phyloP scores from a whole-genome alignment of 345 rosid genomes.

The Cardamine chenopodiifolia region DNA sequence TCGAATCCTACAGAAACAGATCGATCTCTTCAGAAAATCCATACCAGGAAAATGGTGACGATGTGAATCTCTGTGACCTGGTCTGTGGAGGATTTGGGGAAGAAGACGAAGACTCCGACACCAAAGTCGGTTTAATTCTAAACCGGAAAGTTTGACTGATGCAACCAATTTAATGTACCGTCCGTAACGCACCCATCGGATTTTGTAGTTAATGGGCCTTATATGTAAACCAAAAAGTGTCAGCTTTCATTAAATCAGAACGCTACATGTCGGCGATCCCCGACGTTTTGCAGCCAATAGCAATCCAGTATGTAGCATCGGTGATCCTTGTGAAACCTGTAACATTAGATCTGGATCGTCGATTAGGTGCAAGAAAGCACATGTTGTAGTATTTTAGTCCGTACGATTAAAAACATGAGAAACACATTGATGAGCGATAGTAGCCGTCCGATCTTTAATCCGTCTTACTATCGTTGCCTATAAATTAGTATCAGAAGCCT shows the following conservation, averaged over 20 bases:
- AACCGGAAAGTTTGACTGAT: constrained; percentile 28
- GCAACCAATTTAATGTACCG: background rate
- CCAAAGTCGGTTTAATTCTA: background rate
- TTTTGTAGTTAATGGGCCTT: constrained; percentile 30
- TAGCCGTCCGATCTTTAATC: constrained; percentile 33
- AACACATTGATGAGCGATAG: constrained; percentile 33
- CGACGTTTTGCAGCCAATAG: constrained; percentile 24
- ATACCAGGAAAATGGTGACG: constrained; percentile 22
- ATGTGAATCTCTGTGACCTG: background rate
- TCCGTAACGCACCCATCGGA: background rate
- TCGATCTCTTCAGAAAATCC: background rate
- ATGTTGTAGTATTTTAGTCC: constrained; percentile 7
- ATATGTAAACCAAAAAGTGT: background rate
- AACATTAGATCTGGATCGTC: background rate
- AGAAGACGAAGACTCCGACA: background rate
- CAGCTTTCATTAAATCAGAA: background rate
- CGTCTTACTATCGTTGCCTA: constrained; percentile 27
- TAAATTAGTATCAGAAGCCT: constrained; percentile 25
- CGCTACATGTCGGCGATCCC: constrained; percentile 6
- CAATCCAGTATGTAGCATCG: background rate
- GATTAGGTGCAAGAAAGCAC: constrained; percentile 26
- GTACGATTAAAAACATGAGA: constrained; percentile 38
- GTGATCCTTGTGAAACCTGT: constrained; percentile 30
- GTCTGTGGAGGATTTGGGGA: constrained; percentile 6
- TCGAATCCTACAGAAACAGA: background rate